Percentiles rank a stretch among this genome's conserved stretches.
These are phyloP conservation scores for Linnemannia zychae DNA, from an alignment of 192 early-diverging fungal species.

Conservation along the genomic window DNA sequence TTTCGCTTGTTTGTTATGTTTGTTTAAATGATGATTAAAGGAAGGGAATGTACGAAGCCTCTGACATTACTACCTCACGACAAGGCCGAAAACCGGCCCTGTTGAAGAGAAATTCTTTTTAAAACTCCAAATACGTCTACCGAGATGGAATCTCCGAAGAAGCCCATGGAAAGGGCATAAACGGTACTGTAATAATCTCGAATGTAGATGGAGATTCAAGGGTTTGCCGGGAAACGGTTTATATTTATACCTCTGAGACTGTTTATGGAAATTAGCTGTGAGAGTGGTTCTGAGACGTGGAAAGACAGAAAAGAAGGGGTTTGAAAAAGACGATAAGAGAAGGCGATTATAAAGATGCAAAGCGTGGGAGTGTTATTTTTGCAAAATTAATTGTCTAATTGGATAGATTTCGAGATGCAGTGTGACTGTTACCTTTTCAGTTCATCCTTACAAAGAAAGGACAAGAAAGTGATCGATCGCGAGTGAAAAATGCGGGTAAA, in stretches of 20 bases:
- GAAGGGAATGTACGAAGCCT: slow-evolving; percentile 40
- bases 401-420: neutral
- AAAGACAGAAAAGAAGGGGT: neutral
- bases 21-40: neutral
- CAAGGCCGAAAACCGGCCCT: slow-evolving; percentile 40
- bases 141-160: slow-evolving; percentile 50
- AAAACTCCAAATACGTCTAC: slow-evolving; percentile 33
- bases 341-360: neutral
- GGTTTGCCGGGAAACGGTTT: neutral
- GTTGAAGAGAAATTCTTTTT: slow-evolving; percentile 43
- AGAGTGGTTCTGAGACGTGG: neutral
- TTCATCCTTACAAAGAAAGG: no score
- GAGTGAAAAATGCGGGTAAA: no score
- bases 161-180: slow-evolving; percentile 14
- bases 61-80: slow-evolving; percentile 37
- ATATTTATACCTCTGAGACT: slow-evolving; percentile 26
- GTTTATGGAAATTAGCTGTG: neutral
- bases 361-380: neutral
- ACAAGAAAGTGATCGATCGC: no score
- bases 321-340: no score
- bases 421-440: neutral
- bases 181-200: slow-evolving; percentile 48
- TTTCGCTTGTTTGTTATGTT: neutral
- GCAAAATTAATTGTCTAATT: neutral
- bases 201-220: slow-evolving; percentile 31